Base-by-base conservation (phyloP, 169 alveolate genomes). In the Plasmodium fragile region DNA sequence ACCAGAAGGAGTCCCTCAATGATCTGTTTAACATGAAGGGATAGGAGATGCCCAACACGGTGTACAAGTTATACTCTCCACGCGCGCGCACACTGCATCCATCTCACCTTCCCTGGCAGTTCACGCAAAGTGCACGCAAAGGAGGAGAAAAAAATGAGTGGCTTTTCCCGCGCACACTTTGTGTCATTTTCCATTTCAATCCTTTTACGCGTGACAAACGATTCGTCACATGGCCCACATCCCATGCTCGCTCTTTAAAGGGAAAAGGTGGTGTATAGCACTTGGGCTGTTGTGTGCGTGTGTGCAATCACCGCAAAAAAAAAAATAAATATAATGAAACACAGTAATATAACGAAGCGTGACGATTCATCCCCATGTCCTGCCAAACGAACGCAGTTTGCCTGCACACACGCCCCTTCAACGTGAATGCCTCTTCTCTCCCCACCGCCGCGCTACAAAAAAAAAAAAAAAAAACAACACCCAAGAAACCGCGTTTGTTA, bases 1-100 rank as follows among this genome's bases (percentile, higher is more conserved):
- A 98, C 77, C 97, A 97, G 87, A 98, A 98, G 84, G 98, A 97
- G 78, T 87, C 96, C 5, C 92, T 96, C 7, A 92, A 95, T 36
- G 97, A 96, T 77, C 92, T 96, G 16, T 96, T 96, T 80, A 93
- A 94, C 81, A 69, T 81, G 7, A 81, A 83, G 53, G 93, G 82
- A 18, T 89, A 59, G 72, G 55, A 39, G 6, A 16, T 11, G 11
- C 11, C 16, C n/a, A n/a, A 41, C 11, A 7, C 52, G 52, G 52
- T 3, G 52, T n/a, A n/a, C n/a, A 13, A 41, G 52, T 0, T 3
- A 39, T 4, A 0, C 45, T 4, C 45, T 3, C 41, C 41, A 2
- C 41, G n/a, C n/a, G n/a, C n/a, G n/a, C n/a, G n/a, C n/a, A n/a
- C n/a, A n/a, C n/a, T n/a, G n/a, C n/a, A n/a, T n/a, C n/a, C n/a